Evolutionary conservation across 352 stramenopile genomes (phyloP).

Genomic region (Globisporangium iwayamae): DNA sequence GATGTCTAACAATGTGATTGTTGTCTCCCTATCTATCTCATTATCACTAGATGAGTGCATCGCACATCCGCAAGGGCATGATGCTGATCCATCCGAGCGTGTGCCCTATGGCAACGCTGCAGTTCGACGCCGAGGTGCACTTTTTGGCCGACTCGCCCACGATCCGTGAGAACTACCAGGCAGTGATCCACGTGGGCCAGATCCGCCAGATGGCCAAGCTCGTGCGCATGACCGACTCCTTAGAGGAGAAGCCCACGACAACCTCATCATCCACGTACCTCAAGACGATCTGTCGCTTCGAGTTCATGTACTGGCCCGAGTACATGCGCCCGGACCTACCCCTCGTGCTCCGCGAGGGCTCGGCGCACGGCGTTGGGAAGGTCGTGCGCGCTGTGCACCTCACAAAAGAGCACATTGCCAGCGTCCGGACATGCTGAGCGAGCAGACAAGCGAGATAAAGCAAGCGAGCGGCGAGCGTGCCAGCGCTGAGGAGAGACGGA

Average conservation of each 20-base stretch:
- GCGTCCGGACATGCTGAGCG: conserved; percentile 46
- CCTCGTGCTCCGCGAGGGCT: conserved; percentile 66
- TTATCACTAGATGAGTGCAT: conserved; percentile 12
- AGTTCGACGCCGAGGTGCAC: conserved; percentile 18
- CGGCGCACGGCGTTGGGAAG: conserved; percentile 62
- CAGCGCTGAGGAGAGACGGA: neutral
- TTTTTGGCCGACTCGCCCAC: conserved; percentile 29
- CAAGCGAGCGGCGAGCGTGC: neutral
- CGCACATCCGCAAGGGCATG: conserved; percentile 41
- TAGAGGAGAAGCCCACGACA: conserved; percentile 2
- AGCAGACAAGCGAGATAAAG: neutral
- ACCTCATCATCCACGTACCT: conserved; percentile 13
- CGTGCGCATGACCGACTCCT: conserved; percentile 34
- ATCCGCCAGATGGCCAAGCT: conserved; percentile 82
- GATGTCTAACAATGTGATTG: neutral
- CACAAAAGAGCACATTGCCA: conserved; percentile 31
- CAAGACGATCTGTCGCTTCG: conserved; percentile 64
- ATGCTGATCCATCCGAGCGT: conserved; percentile 17
- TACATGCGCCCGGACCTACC: conserved; percentile 76
- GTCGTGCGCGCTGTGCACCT: conserved; percentile 65
- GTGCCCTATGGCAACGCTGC: conserved; percentile 12
- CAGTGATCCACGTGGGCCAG: conserved; percentile 77
- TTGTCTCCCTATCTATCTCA: neutral
- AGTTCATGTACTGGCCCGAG: conserved; percentile 87
- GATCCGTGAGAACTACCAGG: conserved; percentile 74